Conservation (phyloP, 1,284 basidiomycete species). For the Heterobasidion irregulare region DNA sequence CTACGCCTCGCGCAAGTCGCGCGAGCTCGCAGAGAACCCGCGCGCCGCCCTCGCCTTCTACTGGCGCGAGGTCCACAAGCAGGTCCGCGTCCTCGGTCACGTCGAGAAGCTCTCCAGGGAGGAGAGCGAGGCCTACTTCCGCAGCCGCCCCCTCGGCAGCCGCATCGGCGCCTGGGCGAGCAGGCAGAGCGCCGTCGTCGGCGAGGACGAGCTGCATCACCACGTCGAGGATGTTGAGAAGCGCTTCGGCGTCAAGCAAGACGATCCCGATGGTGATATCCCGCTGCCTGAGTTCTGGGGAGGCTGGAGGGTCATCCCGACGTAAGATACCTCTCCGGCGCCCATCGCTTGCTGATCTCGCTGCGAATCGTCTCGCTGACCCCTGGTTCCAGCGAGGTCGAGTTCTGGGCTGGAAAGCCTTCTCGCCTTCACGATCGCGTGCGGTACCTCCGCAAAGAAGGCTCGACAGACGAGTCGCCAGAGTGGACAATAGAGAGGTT, state of each 20-base stretch:
- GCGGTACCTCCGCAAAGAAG: conserved; percentile 60
- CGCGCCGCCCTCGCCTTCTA: conserved; percentile 83
- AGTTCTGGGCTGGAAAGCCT: conserved; percentile 92
- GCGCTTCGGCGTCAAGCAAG: conserved; percentile 46
- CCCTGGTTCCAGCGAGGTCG: conserved; percentile 49
- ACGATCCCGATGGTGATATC: conserved; percentile 39
- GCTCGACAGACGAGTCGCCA: conserved; percentile 36
- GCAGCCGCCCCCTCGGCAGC: conserved; percentile 76
- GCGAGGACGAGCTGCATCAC: conserved; percentile 59
- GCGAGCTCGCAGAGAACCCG: conserved; percentile 72
- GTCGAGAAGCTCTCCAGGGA: conserved; percentile 68
- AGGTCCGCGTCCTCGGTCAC: conserved; percentile 79
- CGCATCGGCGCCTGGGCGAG: conserved; percentile 91
- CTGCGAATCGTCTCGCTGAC: background rate
- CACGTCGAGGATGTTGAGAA: conserved; percentile 55
- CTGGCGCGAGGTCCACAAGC: conserved; percentile 81
- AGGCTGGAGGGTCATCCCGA: conserved; percentile 88
- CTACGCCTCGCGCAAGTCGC: conserved; percentile 88
- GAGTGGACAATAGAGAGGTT: conserved; percentile 72
- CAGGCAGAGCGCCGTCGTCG: conserved; percentile 74
- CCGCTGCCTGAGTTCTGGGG: conserved; percentile 94
- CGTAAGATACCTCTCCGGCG: conserved; percentile 40
- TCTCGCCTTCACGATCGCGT: conserved; percentile 87
- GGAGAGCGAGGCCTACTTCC: conserved; percentile 84
- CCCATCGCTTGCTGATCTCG: conserved; percentile 1